Evolutionary conservation across 306 rosid species (phyloP).

Genomic region (Begonia masoniana): DNA sequence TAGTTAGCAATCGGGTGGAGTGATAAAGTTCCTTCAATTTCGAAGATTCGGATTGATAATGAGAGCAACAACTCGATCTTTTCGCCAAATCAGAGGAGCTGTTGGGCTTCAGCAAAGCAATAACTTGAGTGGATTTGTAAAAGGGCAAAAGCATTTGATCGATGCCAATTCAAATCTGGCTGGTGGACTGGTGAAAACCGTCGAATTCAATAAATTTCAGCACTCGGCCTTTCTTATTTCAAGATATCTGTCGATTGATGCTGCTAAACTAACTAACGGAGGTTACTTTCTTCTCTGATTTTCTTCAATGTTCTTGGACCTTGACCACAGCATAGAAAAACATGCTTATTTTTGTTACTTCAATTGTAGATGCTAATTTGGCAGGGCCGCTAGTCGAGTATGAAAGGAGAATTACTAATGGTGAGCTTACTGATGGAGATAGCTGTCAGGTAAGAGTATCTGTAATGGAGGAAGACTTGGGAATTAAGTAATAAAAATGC

Average conservation of each 20-base stretch:
- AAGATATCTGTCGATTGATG: constrained; percentile 41
- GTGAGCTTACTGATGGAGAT: constrained; percentile 87
- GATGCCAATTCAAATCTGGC: constrained; percentile 21
- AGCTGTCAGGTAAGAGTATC: constrained; percentile 51
- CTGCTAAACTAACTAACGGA: constrained; percentile 35
- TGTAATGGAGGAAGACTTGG: not conserved
- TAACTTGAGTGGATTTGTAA: constrained; percentile 15
- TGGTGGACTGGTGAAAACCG: constrained; percentile 18
- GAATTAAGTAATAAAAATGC: too few species aligned
- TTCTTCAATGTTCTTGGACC: not conserved
- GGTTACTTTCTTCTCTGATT: constrained; percentile 25
- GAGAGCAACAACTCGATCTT: constrained; percentile 43
- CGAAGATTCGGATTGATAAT: constrained; percentile 26
- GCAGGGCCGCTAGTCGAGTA: constrained; percentile 94
- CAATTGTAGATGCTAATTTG: constrained; percentile 26
- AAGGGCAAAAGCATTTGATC: constrained; percentile 19
- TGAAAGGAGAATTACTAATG: constrained; percentile 64
- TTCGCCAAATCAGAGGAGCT: constrained; percentile 29
- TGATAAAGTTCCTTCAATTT: constrained; percentile 5
- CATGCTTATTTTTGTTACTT: constrained; percentile 7
- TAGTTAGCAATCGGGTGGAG: constrained; percentile 6
- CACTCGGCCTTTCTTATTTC: constrained; percentile 16
- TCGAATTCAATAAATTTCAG: constrained; percentile 15
- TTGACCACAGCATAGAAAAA: not conserved
- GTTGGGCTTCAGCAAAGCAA: constrained; percentile 21